These are phyloP conservation scores for Clohesyomyces aquaticus DNA, from an alignment of 495 filamentous ascomycete species.

Conservation along the genomic window DNA sequence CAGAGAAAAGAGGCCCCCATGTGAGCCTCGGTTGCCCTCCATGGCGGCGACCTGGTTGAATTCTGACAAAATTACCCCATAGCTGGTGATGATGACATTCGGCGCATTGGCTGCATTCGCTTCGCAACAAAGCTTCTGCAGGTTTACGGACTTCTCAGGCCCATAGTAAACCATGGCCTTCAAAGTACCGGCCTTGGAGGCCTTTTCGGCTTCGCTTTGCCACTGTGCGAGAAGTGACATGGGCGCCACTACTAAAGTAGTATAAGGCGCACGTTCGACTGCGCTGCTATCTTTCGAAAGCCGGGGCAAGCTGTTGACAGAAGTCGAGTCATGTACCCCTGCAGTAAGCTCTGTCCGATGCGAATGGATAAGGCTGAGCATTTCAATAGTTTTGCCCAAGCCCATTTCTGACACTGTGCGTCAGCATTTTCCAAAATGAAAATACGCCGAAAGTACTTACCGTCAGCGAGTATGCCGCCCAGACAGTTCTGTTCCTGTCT, in stretches of 20 bases:
- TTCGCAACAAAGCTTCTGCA: slow-evolving; percentile 75
- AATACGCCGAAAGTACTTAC: slow-evolving; percentile 59
- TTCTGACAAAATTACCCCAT: slow-evolving; percentile 88
- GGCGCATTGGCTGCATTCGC: slow-evolving; percentile 75
- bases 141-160: slow-evolving; percentile 72
- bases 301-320: slow-evolving; percentile 61
- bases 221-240: slow-evolving; percentile 94
- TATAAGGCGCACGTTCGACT: slow-evolving; percentile 75
- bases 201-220: slow-evolving; percentile 91
- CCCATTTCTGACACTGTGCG: slow-evolving; percentile 55
- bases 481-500: slow-evolving; percentile 92
- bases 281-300: slow-evolving; percentile 58
- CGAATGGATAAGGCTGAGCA: slow-evolving; percentile 89
- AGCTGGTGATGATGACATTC: slow-evolving; percentile 92
- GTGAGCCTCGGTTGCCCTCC: slow-evolving; percentile 58
- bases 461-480: slow-evolving; percentile 91
- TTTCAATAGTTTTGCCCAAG: slow-evolving; percentile 95
- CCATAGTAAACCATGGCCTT: slow-evolving; percentile 92
- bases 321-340: slow-evolving; percentile 42
- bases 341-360: slow-evolving; percentile 65
- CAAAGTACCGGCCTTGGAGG: slow-evolving; percentile 78
- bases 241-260: slow-evolving; percentile 91
- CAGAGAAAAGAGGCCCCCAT: slow-evolving; percentile 82
- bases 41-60: slow-evolving; percentile 68
- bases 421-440: slow-evolving; percentile 18